Conservation (phyloP, 345 rosid genomes). For the Rhizophora apiculata region DNA sequence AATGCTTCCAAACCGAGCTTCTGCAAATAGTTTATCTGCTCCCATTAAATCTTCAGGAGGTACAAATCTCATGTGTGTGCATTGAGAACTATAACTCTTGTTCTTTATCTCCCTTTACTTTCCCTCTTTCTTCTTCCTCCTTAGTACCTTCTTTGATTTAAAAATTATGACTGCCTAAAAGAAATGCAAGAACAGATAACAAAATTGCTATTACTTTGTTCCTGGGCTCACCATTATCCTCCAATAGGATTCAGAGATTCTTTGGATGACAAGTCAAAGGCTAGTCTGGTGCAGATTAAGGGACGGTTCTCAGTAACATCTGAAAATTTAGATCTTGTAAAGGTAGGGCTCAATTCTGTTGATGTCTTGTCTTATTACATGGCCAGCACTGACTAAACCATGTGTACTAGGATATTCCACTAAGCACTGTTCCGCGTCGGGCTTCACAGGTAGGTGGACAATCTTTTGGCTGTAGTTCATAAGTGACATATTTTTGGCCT, state of each 20-base stretch:
- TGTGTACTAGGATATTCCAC: conserved; percentile 76
- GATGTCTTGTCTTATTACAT: conserved; percentile 14
- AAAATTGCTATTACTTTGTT: not conserved
- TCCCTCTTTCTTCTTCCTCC: conserved; percentile 3
- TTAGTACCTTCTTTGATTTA: not conserved
- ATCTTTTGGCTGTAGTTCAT: conserved; percentile 24
- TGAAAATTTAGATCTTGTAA: conserved; percentile 86
- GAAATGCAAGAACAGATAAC: not conserved
- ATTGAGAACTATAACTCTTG: conserved; percentile 9
- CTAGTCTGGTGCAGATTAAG: conserved; percentile 89
- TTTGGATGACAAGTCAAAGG: conserved; percentile 87
- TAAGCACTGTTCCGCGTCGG: conserved; percentile 71
- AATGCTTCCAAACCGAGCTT: conserved; percentile 92
- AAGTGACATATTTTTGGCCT: conserved; percentile 7
- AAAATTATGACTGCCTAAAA: not conserved
- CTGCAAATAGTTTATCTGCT: conserved; percentile 97
- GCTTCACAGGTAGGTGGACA: conserved; percentile 70
- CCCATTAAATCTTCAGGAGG: conserved; percentile 96
- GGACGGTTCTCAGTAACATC: conserved; percentile 98
- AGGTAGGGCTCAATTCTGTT: conserved; percentile 49
- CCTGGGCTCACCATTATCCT: not conserved
- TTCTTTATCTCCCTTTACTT: not conserved
- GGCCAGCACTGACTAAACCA: conserved; percentile 43
- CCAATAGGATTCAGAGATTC: conserved; percentile 81
- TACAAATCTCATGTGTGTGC: conserved; percentile 16